Percentiles rank a stretch among this genome's conserved stretches.
Conservation (phyloP, 2,329 filamentous ascomycete genomes). For the Whalleya microplaca region DNA sequence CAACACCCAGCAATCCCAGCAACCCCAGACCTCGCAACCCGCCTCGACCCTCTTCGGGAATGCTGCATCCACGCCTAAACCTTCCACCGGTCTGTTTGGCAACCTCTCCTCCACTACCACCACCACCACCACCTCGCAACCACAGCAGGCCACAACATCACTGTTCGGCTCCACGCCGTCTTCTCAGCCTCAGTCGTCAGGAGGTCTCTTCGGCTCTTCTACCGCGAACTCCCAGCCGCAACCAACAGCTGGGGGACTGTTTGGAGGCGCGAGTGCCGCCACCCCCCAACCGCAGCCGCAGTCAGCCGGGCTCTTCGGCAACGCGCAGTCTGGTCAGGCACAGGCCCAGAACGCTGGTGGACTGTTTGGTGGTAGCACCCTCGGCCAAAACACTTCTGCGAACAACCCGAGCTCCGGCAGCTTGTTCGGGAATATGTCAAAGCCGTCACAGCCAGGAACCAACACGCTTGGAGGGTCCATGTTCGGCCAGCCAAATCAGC, state of each 20-base stretch:
- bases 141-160: slow-evolving; percentile 33
- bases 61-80: slow-evolving; percentile 28
- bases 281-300: slow-evolving; percentile 26
- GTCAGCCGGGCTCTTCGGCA: slow-evolving; percentile 29
- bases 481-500: slow-evolving; percentile 31
- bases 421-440: slow-evolving; percentile 24
- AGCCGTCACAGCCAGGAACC: slow-evolving; percentile 24
- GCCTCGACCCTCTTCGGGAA: slow-evolving; percentile 25
- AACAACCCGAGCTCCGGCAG: slow-evolving; percentile 15
- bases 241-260: slow-evolving; percentile 25
- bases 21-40: slow-evolving; percentile 3
- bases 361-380: slow-evolving; percentile 30
- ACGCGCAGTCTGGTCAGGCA: slow-evolving; percentile 14
- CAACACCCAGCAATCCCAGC: slow-evolving; percentile 25
- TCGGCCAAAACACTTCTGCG: slow-evolving; percentile 21
- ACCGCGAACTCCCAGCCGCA: slow-evolving; percentile 31
- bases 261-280: slow-evolving; percentile 25
- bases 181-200: slow-evolving; percentile 31
- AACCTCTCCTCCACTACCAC: slow-evolving; percentile 26
- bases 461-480: slow-evolving; percentile 12
- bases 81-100: slow-evolving; percentile 38
- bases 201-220: slow-evolving; percentile 39
- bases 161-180: slow-evolving; percentile 38
- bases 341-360: slow-evolving; percentile 25
- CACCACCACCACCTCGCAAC: slow-evolving; percentile 28